Percentiles rank a stretch among this genome's conserved stretches.
These are phyloP conservation scores for Teratosphaeria nubilosa DNA, from an alignment of 2,329 filamentous ascomycete genomes.

Conservation along the genomic window DNA sequence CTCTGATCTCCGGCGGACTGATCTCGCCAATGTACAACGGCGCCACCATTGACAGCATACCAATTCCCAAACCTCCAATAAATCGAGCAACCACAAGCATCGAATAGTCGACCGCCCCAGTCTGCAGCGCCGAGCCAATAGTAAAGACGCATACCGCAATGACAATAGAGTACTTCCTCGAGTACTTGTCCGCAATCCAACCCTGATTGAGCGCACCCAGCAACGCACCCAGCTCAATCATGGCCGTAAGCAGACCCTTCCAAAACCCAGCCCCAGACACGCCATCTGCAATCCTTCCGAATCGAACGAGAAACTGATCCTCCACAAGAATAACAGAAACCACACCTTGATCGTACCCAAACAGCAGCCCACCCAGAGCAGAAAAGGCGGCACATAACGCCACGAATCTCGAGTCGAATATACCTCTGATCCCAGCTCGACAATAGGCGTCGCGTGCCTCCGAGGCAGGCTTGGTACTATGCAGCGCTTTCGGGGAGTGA, in stretches of 20 bases:
- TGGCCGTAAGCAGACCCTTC: constrained; percentile 34
- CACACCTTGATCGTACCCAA: constrained; percentile 34
- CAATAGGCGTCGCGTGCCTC: constrained; percentile 18
- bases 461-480: constrained; percentile 2
- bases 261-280: constrained; percentile 22
- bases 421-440: constrained; percentile 30
- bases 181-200: constrained; percentile 33
- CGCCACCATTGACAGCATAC: constrained; percentile 27
- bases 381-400: constrained; percentile 39
- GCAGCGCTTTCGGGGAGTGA: not conserved
- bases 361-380: constrained; percentile 33
- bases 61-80: constrained; percentile 24
- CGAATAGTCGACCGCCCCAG: constrained; percentile 18
- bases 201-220: constrained; percentile 23
- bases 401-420: constrained; percentile 41
- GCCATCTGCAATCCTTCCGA: constrained; percentile 24
- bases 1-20: constrained; percentile 30
- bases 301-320: constrained; percentile 33
- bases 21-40: constrained; percentile 29
- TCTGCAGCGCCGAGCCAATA: constrained; percentile 35
- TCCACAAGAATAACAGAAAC: constrained; percentile 35
- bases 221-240: constrained; percentile 34
- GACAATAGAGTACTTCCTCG: constrained; percentile 34
- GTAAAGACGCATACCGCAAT: constrained; percentile 33
- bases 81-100: constrained; percentile 24